Evolutionary conservation across 495 filamentous ascomycete species (phyloP).

Genomic region (Tuber aestivum): DNA sequence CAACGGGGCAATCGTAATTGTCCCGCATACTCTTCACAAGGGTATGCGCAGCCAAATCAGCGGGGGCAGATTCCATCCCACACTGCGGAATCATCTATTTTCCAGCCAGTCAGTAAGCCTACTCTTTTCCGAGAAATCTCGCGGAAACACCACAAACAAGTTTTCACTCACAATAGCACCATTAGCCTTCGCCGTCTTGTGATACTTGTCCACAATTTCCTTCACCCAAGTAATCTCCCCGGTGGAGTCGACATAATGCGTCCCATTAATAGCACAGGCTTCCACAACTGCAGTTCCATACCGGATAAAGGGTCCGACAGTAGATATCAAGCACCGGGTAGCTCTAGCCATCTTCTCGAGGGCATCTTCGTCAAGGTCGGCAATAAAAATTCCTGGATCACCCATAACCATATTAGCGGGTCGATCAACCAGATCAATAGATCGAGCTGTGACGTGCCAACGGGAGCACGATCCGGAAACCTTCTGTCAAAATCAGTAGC

Average conservation of each 20-base stretch:
- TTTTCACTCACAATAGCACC: conserved; percentile 60
- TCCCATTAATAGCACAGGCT: conserved; percentile 81
- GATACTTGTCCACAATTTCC: conserved; percentile 74
- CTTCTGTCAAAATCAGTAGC: conserved; percentile 58
- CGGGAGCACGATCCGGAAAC: conserved; percentile 64
- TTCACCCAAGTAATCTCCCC: conserved; percentile 79
- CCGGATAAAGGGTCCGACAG: conserved; percentile 73
- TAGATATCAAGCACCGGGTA: conserved; percentile 72
- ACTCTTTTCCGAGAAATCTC: not conserved
- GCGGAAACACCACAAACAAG: not conserved
- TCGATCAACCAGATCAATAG: not conserved
- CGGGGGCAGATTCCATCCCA: conserved; percentile 77
- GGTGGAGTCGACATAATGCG: conserved; percentile 86
- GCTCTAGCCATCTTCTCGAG: conserved; percentile 64
- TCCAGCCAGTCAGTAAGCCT: conserved; percentile 34
- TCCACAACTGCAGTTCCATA: conserved; percentile 76
- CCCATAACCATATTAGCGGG: conserved; percentile 10
- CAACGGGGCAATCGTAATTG: conserved; percentile 45
- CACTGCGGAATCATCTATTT: conserved; percentile 73
- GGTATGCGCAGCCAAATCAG: conserved; percentile 70
- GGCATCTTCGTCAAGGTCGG: conserved; percentile 56
- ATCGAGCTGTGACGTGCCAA: conserved; percentile 48
- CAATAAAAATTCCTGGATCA: conserved; percentile 55
- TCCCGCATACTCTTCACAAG: conserved; percentile 61
- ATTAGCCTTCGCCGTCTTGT: conserved; percentile 63